Evolutionary conservation across 2,329 filamentous ascomycete species (phyloP), one percentile per base, ranked within the genome.

Genomic region (Ceratocystis papillata): DNA sequence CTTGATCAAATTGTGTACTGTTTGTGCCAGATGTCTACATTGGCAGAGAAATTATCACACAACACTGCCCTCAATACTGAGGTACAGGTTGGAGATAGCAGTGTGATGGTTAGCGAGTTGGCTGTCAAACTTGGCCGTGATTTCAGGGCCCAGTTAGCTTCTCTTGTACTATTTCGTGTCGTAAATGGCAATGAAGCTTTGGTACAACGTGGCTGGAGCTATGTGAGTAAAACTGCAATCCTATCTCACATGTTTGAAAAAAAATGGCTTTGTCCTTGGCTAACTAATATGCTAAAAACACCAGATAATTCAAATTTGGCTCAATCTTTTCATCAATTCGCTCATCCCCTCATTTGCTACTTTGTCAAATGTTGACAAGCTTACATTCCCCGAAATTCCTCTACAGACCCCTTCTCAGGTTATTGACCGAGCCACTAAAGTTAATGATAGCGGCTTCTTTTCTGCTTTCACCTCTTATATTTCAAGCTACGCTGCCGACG

Each of bases 91-190:
- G 90, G 88, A 1, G 89, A 94, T 70, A 92, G 89, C 75, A 94
- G 87, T 72, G 90, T 99, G 66, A 99, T 99, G 94, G 95, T 99
- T 70, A 97, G 93, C 74, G 93, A 97, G 78, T 85, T 96, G 69
- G 93, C 95, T 59, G 94, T 99, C 68, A 92, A 95, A 73, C 90
- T 99, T 72, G 94, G 94, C 50, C 83, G 93, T 70, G 90, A 99
- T 74, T 93, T 95, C 76, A 87, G 92, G 73, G 93, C 93, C 46
- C 93, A 99, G 74, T 80, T 99, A 65, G 93, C 94, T 5, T 96
- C 90, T 6, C 85, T 97, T 64, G 90, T 99, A n/a, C 79, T 99
- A 33, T 99, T 99, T 81, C 85, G 91, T 48, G 89, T 99, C 25
- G 84, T 97, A 64, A 88, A 87, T 66, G 89, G 89, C 50, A 95